Conservation (phyloP, 805 yeast species). For the Yamadazyma phyllophila region DNA sequence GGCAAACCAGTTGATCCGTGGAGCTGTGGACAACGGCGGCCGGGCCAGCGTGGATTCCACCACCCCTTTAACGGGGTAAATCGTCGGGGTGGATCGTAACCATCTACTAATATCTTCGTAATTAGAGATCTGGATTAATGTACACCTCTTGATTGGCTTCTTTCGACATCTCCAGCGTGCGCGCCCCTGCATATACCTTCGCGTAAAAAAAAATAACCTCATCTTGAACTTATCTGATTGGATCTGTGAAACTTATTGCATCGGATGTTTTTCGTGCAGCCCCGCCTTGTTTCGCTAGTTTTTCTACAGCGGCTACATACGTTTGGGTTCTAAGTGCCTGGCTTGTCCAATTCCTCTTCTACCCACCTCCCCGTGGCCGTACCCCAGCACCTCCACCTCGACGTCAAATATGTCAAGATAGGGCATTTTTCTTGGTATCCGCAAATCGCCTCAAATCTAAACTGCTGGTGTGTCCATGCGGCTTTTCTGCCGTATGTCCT, state of each 20-base stretch:
- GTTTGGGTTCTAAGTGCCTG: too few species aligned
- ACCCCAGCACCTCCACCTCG: too few species aligned
- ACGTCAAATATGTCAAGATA: not conserved
- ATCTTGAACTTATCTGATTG: slow-evolving; percentile 1
- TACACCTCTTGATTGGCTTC: slow-evolving; percentile 2
- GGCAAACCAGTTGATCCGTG: not conserved
- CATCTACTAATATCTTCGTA: not conserved
- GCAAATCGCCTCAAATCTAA: not conserved
- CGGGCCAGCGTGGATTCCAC: slow-evolving; percentile 14
- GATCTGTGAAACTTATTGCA: not conserved
- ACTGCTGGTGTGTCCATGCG: too few species aligned
- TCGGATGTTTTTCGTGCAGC: not conserved
- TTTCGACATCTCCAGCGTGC: not conserved
- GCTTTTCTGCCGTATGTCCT: too few species aligned
- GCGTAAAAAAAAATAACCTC: not conserved
- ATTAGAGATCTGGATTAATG: not conserved
- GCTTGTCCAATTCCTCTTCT: too few species aligned
- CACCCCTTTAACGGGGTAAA: slow-evolving; percentile 11
- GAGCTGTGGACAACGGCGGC: not conserved
- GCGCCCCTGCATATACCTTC: not conserved
- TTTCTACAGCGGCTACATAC: too few species aligned
- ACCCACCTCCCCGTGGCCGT: not conserved
- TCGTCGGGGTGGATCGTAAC: not conserved
- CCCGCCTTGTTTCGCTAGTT: too few species aligned
- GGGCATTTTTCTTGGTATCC: not conserved